A percentile compares a stretch with the other conserved stretches of the same genome.
These are phyloP conservation scores for Fusarium pseudograminearum DNA, from an alignment of 2,329 filamentous ascomycete genomes.

Conservation along the genomic window DNA sequence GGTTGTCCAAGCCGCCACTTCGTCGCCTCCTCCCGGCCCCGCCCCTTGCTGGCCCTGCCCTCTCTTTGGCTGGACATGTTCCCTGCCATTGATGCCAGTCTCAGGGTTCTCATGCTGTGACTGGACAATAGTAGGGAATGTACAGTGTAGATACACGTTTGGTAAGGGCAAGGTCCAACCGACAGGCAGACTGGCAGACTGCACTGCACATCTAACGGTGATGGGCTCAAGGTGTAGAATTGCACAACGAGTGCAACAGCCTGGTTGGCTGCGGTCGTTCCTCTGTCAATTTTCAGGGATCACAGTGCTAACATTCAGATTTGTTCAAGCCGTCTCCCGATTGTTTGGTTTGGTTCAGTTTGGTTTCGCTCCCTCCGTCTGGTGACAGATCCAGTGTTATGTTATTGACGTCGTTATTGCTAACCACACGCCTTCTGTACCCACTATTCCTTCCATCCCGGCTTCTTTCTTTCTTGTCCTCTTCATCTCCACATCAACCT, in stretches of 20 bases:
- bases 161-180: background rate
- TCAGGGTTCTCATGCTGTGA: conserved; percentile 18
- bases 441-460: conserved; percentile 24
- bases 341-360: conserved; percentile 33
- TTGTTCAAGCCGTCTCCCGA: conserved; percentile 22
- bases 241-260: background rate
- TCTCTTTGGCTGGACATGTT: conserved; percentile 18
- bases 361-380: conserved; percentile 39
- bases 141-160: background rate
- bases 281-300: conserved; percentile 4
- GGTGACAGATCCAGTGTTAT: conserved; percentile 9
- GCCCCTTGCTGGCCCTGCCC: conserved; percentile 15
- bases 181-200: background rate
- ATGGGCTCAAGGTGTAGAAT: background rate
- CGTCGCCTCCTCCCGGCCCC: conserved; percentile 26
- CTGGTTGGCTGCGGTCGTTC: background rate
- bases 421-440: conserved; percentile 22
- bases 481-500: conserved; percentile 40
- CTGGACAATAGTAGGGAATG: background rate
- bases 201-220: background rate
- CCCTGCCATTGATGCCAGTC: conserved; percentile 17
- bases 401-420: conserved; percentile 37
- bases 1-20: conserved; percentile 33
- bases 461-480: conserved; percentile 29
- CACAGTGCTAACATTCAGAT: background rate